Evolutionary conservation across 768 basidiomycete species (phyloP).

Genomic region (Hydnomerulius pinastri): DNA sequence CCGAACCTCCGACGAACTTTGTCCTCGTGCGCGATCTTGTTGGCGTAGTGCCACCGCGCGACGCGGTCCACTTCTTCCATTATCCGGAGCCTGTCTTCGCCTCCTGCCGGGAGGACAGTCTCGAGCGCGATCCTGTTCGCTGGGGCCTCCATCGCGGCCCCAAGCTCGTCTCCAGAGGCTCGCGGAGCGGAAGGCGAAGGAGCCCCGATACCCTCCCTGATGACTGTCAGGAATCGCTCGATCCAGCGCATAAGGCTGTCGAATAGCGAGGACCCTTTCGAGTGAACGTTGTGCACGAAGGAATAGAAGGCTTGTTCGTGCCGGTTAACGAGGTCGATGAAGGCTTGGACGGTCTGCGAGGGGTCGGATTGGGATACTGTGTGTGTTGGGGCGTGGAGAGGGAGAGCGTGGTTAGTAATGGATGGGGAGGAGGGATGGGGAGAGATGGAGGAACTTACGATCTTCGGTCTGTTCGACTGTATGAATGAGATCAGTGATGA

Average conservation of each 20-base stretch:
- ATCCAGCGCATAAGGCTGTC: slow-evolving; percentile 96
- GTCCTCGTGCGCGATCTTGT: slow-evolving; percentile 91
- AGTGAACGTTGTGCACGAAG: slow-evolving; percentile 98
- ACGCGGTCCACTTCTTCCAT: slow-evolving; percentile 87
- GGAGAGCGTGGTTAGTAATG: no score
- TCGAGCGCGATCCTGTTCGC: slow-evolving; percentile 68
- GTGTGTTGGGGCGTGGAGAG: slow-evolving; percentile 2
- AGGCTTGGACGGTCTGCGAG: slow-evolving; percentile 82
- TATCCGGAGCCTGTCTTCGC: slow-evolving; percentile 72
- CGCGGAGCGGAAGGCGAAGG: no score
- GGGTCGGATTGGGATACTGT: slow-evolving; percentile 85
- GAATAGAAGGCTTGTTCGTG: slow-evolving; percentile 96
- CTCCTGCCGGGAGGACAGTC: slow-evolving; percentile 83
- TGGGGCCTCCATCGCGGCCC: slow-evolving; percentile 24
- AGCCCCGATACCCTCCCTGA: slow-evolving; percentile 89
- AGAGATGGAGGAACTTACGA: slow-evolving; percentile 49
- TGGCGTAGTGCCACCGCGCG: slow-evolving; percentile 89
- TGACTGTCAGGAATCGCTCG: slow-evolving; percentile 87
- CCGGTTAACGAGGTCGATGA: slow-evolving; percentile 89
- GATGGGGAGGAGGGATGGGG: slow-evolving; percentile 1
- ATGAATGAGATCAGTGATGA: slow-evolving; percentile 91
- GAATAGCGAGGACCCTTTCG: slow-evolving; percentile 93
- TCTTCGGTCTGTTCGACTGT: slow-evolving; percentile 94
- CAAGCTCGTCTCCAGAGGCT: slow-evolving; percentile 26
- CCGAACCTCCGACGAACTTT: slow-evolving; percentile 87